Conservation (phyloP, 2,329 filamentous ascomycete genomes). For the Magnaporthiopsis incrustans region DNA sequence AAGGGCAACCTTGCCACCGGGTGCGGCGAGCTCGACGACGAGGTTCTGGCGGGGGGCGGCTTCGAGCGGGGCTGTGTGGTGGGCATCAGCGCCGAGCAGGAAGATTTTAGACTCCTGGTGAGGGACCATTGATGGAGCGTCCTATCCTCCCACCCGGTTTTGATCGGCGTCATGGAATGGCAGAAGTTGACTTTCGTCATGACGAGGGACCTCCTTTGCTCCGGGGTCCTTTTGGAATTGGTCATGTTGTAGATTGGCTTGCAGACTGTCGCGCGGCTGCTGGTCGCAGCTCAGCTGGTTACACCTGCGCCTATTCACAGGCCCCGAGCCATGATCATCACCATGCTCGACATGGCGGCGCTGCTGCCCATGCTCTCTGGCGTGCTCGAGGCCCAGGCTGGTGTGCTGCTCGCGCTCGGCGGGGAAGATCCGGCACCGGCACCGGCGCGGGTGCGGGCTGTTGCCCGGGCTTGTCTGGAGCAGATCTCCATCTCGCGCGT, state of each 20-base stretch:
- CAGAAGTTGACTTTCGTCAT: no score
- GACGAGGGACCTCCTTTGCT: no score
- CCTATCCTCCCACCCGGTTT: neutral
- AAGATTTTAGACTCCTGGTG: constrained; percentile 39
- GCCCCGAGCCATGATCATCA: constrained; percentile 34
- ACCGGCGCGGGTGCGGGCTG: constrained; percentile 18
- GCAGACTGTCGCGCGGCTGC: constrained; percentile 35
- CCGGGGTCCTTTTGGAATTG: no score
- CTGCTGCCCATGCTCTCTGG: constrained; percentile 34
- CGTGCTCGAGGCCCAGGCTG: constrained; percentile 29
- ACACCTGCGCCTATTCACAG: neutral
- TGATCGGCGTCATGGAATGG: no score
- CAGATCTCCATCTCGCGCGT: constrained; percentile 46
- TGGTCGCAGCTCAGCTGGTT: constrained; percentile 21
- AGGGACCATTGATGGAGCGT: constrained; percentile 14
- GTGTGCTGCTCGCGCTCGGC: constrained; percentile 10
- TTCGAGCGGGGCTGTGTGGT: constrained; percentile 44
- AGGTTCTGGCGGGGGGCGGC: constrained; percentile 39
- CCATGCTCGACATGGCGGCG: constrained; percentile 33
- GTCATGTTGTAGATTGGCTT: constrained; percentile 31
- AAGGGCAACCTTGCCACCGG: constrained; percentile 33
- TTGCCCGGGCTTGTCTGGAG: constrained; percentile 30
- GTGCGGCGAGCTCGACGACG: constrained; percentile 39
- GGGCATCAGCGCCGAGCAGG: constrained; percentile 45
- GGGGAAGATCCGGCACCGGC: constrained; percentile 9